Percentiles rank a stretch among this genome's conserved stretches.
phyloP scores from a whole-genome alignment of 345 rosid species.

The Gossypium sturtianum region DNA sequence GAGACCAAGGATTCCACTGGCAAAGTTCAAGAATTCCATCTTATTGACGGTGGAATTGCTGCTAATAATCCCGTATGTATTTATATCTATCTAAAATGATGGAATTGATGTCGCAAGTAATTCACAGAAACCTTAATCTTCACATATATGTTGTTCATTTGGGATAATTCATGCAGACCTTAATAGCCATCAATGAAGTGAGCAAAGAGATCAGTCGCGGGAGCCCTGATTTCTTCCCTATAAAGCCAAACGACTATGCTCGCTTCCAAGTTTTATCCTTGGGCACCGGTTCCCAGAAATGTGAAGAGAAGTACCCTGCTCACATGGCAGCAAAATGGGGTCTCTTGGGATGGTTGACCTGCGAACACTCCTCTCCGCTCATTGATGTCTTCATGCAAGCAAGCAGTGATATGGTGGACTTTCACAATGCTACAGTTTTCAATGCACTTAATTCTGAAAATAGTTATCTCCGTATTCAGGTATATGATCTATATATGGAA shows the following conservation, averaged over 20 bases:
- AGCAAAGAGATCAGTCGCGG: constrained; percentile 24
- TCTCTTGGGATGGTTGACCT: constrained; percentile 53
- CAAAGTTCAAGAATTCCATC: constrained; percentile 28
- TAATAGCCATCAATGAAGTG: constrained; percentile 38
- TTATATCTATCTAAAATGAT: neutral
- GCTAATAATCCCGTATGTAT: constrained; percentile 53
- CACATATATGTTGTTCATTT: no score
- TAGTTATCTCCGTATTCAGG: constrained; percentile 4
- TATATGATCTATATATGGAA: neutral
- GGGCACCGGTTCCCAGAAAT: constrained; percentile 46
- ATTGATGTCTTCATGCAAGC: constrained; percentile 56
- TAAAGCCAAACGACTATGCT: constrained; percentile 38
- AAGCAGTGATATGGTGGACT: constrained; percentile 58
- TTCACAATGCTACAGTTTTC: constrained; percentile 39
- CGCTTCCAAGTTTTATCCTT: constrained; percentile 48
- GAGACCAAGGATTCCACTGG: constrained; percentile 23
- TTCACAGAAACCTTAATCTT: no score
- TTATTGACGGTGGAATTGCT: constrained; percentile 71
- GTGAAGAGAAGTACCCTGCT: constrained; percentile 40
- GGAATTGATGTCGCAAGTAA: neutral
- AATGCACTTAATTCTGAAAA: constrained; percentile 34
- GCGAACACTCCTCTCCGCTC: constrained; percentile 42
- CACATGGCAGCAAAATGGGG: constrained; percentile 56
- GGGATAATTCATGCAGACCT: neutral
- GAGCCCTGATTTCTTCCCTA: constrained; percentile 26